phyloP scores from a whole-genome alignment of 108 stramenopile species.

The Stephanodiscus triporus region DNA sequence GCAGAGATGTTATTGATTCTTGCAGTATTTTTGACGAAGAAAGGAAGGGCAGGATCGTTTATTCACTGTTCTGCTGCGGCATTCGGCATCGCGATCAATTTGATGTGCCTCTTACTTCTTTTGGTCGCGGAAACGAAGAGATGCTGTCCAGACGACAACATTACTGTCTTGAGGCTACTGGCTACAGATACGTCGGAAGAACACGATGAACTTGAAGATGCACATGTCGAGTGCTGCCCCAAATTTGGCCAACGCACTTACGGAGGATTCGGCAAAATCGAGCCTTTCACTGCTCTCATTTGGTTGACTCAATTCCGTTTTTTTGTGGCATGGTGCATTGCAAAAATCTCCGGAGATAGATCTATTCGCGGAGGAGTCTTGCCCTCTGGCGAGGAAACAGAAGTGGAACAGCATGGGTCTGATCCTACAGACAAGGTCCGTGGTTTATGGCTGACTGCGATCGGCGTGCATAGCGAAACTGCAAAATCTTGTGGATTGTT shows the following conservation, averaged over 20 bases:
- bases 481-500: constrained; percentile 79
- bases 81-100: constrained; percentile 58
- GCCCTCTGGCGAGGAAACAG: constrained; percentile 4
- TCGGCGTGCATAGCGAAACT: constrained; percentile 70
- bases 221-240: constrained; percentile 35
- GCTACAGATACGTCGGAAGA: neutral
- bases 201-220: neutral
- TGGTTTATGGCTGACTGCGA: constrained; percentile 78
- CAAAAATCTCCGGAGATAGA: constrained; percentile 18
- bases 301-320: constrained; percentile 68
- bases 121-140: constrained; percentile 67
- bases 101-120: constrained; percentile 59
- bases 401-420: constrained; percentile 45
- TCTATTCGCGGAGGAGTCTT: constrained; percentile 13
- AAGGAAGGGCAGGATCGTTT: constrained; percentile 11
- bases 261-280: constrained; percentile 78
- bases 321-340: constrained; percentile 30
- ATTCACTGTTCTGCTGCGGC: constrained; percentile 32
- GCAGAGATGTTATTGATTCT: constrained; percentile 36
- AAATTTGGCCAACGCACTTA: constrained; percentile 63
- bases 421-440: constrained; percentile 35
- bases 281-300: constrained; percentile 75
- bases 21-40: constrained; percentile 19
- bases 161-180: constrained; percentile 9
- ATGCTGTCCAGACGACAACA: constrained; percentile 54